Conservation (phyloP, 345 rosid species). For the Cardamine chenopodiifolia region DNA sequence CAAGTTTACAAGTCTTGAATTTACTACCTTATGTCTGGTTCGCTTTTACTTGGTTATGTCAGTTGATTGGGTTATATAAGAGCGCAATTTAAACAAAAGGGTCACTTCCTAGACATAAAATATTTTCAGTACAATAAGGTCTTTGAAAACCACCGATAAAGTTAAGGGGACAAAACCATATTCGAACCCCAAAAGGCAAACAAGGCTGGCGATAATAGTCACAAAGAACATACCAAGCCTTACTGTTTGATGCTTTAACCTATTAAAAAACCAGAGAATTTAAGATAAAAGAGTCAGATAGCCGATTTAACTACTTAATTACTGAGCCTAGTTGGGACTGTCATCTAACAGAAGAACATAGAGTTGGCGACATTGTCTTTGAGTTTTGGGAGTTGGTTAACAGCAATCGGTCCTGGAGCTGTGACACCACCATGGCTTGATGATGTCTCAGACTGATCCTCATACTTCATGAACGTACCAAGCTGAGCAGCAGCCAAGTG, state of each 20-base stretch:
- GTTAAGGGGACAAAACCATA: conserved; percentile 10
- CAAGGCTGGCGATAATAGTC: conserved; percentile 28
- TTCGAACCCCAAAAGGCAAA: conserved; percentile 11
- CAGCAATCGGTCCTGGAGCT: conserved; percentile 34
- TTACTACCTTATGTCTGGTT: too few species aligned
- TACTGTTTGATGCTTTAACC: conserved; percentile 12
- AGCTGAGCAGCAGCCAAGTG: conserved; percentile 47
- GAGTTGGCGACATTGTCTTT: conserved; percentile 38
- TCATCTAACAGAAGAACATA: conserved; percentile 44
- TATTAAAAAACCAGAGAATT: background rate
- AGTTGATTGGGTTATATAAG: background rate
- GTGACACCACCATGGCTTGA: conserved; percentile 45
- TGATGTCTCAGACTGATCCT: conserved; percentile 44
- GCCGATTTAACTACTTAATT: conserved; percentile 17
- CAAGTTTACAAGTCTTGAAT: too few species aligned
- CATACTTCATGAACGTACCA: conserved; percentile 44
- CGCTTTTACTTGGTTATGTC: background rate
- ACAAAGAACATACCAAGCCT: conserved; percentile 31
- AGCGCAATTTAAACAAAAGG: background rate
- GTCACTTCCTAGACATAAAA: conserved; percentile 10
- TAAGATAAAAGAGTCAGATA: conserved; percentile 11
- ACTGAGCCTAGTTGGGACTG: conserved; percentile 24
- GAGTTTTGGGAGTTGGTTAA: conserved; percentile 37
- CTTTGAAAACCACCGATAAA: conserved; percentile 2
- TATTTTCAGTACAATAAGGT: conserved; percentile 1